Evolutionary conservation across 345 rosid species (phyloP), one percentile per base, ranked within the genome.

Genomic region (Ricinus communis): DNA sequence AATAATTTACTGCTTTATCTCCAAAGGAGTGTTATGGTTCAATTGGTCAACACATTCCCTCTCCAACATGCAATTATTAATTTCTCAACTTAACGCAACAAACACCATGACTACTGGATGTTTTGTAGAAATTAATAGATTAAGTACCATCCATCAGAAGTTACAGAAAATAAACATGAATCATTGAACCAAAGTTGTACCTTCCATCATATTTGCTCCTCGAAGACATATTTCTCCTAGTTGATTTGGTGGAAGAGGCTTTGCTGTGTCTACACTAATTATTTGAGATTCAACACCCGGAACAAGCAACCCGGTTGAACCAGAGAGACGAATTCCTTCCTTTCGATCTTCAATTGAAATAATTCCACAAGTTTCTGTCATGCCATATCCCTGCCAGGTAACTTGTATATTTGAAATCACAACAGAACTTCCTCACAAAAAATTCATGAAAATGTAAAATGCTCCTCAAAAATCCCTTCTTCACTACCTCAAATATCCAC

Each of bases 141-240:
- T 30, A 70, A 59, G 27, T 13, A n/a, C 31, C n/a, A n/a, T n/a
- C n/a, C n/a, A n/a, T n/a, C n/a, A n/a, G n/a, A n/a, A n/a, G n/a
- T n/a, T n/a, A n/a, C n/a, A n/a, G n/a, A n/a, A n/a, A n/a, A n/a
- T n/a, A n/a, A n/a, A n/a, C n/a, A n/a, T n/a, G n/a, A n/a, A n/a
- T n/a, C n/a, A n/a, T n/a, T n/a, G n/a, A n/a, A n/a, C 25, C 5
- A 49, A 16, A 49, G 62, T 31, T 8, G 4, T 81, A 93, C 96
- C 97, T 89, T 74, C 82, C 96, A 87, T 90, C 93, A 90, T 87
- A 79, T 91, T 94, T 36, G 91, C 85, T 11, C 99, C 97, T 67
- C 91, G 87, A 70, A 90, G 88, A 87, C 87, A 87, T 36, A 89
- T 83, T 77, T 94, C 97, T 1, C 99, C 97, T 2, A 74, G 7